Percentiles rank a stretch among this genome's conserved stretches.
Evolutionary conservation across 2,329 filamentous ascomycete genomes (phyloP).

Genomic region (Aspergillus japonicus): DNA sequence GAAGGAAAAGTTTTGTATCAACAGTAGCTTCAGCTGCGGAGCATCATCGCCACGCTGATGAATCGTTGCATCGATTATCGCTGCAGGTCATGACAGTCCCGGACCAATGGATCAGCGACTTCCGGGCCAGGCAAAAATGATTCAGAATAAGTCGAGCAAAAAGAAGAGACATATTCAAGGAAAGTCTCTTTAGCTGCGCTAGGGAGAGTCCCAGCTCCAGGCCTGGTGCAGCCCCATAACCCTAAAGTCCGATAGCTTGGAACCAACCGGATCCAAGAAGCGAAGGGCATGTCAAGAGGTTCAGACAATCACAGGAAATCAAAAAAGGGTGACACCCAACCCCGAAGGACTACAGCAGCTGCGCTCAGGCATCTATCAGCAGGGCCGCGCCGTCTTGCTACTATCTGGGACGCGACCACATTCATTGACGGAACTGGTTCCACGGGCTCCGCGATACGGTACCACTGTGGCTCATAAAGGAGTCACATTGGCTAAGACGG

Average conservation of each 20-base stretch:
- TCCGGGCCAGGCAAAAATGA: slow-evolving; percentile 9
- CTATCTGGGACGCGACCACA: slow-evolving; percentile 18
- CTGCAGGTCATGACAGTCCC: background rate
- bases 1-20: slow-evolving; percentile 19
- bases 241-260: slow-evolving; percentile 4
- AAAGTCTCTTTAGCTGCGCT: background rate
- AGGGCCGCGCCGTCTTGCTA: background rate
- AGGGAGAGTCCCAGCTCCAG: background rate
- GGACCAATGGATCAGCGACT: slow-evolving; percentile 1
- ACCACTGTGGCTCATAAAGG: slow-evolving; percentile 20
- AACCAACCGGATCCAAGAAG: slow-evolving; percentile 7
- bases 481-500: slow-evolving; percentile 8
- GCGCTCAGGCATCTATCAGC: slow-evolving; percentile 11
- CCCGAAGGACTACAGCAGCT: slow-evolving; percentile 13
- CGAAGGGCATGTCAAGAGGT: slow-evolving; percentile 5
- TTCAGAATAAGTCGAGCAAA: slow-evolving; percentile 3
- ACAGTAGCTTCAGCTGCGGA: slow-evolving; percentile 2
- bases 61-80: slow-evolving; percentile 1
- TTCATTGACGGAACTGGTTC: slow-evolving; percentile 20
- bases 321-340: slow-evolving; percentile 16
- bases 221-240: background rate
- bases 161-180: background rate
- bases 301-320: background rate
- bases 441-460: slow-evolving; percentile 25
- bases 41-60: slow-evolving; percentile 1